These are phyloP conservation scores for Fusarium equiseti DNA, from an alignment of 2,329 filamentous ascomycete genomes.

Conservation along the genomic window DNA sequence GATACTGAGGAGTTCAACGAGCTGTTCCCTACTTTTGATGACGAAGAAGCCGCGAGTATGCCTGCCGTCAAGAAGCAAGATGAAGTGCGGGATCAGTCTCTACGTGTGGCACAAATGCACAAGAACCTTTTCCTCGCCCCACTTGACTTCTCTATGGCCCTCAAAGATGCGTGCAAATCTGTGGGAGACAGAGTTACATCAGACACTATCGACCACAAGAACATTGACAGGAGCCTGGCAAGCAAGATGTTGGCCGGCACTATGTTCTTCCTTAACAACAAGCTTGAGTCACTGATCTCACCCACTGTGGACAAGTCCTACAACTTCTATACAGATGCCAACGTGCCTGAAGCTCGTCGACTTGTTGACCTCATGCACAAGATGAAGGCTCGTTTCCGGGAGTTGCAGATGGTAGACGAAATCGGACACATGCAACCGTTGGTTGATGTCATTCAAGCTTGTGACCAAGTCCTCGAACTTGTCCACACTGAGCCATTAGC, in stretches of 20 bases:
- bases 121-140: conserved; percentile 62
- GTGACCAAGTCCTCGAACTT: conserved; percentile 80
- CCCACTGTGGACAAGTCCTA: conserved; percentile 63
- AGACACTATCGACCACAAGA: conserved; percentile 47
- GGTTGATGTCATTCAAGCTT: conserved; percentile 80
- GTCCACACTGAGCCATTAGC: conserved; percentile 86
- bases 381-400: conserved; percentile 77
- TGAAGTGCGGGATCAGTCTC: conserved; percentile 66
- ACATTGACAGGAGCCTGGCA: conserved; percentile 56
- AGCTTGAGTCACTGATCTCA: conserved; percentile 59
- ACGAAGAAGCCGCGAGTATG: conserved; percentile 58
- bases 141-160: conserved; percentile 55
- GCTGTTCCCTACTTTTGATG: conserved; percentile 84
- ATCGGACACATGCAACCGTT: conserved; percentile 81
- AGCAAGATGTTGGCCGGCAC: conserved; percentile 73
- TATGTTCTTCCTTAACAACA: conserved; percentile 73
- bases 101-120: conserved; percentile 73
- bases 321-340: conserved; percentile 91
- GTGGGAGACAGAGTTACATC: conserved; percentile 55
- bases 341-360: conserved; percentile 79
- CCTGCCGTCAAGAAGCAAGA: conserved; percentile 51
- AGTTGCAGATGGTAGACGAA: conserved; percentile 75
- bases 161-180: conserved; percentile 59
- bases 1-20: conserved; percentile 81
- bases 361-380: conserved; percentile 77